Conservation (phyloP, 768 basidiomycete species). For the Erythrobasidium yunnanense region DNA sequence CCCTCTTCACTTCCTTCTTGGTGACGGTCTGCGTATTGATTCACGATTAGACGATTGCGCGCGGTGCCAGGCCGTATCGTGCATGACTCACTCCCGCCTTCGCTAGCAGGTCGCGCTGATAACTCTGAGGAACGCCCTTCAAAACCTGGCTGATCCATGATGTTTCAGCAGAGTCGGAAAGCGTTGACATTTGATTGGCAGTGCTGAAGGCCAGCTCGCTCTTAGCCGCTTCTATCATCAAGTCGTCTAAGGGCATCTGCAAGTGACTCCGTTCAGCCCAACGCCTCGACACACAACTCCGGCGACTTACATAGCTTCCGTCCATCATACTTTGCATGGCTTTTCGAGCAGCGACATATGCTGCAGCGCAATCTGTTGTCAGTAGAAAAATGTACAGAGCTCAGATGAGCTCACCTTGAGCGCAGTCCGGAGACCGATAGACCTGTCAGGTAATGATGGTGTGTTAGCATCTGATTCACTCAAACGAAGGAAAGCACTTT, state of each 20-base stretch:
- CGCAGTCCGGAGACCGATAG: conserved; percentile 52
- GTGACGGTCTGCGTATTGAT: conserved; percentile 51
- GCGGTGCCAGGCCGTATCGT: no score
- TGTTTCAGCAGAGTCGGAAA: conserved; percentile 67
- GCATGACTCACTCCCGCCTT: conserved; percentile 48
- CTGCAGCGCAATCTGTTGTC: conserved; percentile 49
- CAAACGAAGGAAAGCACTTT: background rate
- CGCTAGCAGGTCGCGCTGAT: conserved; percentile 64
- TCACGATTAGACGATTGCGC: background rate
- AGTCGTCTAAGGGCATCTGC: conserved; percentile 68
- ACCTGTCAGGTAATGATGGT: background rate
- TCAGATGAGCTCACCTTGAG: conserved; percentile 40
- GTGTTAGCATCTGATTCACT: background rate
- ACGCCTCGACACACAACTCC: no score
- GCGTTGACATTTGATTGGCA: conserved; percentile 68
- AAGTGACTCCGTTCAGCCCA: no score
- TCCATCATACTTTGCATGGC: conserved; percentile 70
- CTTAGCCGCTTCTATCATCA: conserved; percentile 78
- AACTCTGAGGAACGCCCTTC: conserved; percentile 65
- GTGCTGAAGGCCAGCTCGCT: conserved; percentile 79
- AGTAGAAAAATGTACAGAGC: no score
- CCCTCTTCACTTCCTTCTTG: conserved; percentile 60
- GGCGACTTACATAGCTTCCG: conserved; percentile 51
- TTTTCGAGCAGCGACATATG: conserved; percentile 65
- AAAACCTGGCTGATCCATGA: conserved; percentile 86